Conservation (phyloP, 306 rosid genomes). For the Fagus sylvatica region DNA sequence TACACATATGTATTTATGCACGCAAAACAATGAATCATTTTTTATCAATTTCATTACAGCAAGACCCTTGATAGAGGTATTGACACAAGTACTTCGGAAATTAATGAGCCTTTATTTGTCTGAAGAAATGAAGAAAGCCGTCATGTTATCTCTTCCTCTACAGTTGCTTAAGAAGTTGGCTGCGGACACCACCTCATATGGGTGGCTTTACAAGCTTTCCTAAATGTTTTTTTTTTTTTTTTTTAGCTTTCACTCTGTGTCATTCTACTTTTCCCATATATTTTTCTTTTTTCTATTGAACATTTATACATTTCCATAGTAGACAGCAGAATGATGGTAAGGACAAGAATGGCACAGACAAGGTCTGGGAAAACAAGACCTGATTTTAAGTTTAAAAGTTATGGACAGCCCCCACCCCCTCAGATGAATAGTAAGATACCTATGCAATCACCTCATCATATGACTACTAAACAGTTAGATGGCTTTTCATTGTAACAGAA, state of each 20-base stretch:
- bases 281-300: neutral
- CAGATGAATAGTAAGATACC: conserved; percentile 24
- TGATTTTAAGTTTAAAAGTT: conserved; percentile 1
- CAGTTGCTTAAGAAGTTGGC: too few species aligned
- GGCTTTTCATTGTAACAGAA: conserved; percentile 6
- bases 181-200: too few species aligned
- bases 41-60: too few species aligned
- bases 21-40: too few species aligned
- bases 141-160: too few species aligned
- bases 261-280: too few species aligned
- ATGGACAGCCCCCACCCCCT: conserved; percentile 7
- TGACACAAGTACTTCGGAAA: too few species aligned
- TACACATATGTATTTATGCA: too few species aligned
- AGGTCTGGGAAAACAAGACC: neutral
- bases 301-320: neutral
- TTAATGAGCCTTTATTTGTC: too few species aligned
- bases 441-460: conserved; percentile 27
- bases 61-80: too few species aligned
- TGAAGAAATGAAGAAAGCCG: too few species aligned
- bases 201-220: neutral
- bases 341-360: neutral
- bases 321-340: neutral
- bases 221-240: neutral
- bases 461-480: conserved; percentile 10
- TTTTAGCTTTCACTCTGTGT: neutral